Percentiles rank a stretch among this genome's conserved stretches.
These are phyloP conservation scores for Thraustotheca clavata DNA, from an alignment of 352 stramenopile genomes.

Conservation along the genomic window DNA sequence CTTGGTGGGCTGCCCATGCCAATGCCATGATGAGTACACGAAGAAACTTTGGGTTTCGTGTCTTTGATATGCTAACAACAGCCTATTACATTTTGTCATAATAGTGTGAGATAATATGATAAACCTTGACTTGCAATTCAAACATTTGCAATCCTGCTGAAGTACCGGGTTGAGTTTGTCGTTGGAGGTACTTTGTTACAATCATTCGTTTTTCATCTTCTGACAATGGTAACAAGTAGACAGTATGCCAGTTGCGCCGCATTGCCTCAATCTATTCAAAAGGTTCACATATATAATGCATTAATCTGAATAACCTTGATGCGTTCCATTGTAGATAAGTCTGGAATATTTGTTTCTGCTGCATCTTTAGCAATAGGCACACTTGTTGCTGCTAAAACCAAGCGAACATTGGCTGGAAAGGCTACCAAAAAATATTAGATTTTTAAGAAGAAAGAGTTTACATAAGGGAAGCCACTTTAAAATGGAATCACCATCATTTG, in stretches of 20 bases:
- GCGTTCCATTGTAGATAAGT: slow-evolving; percentile 68
- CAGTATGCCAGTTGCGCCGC: slow-evolving; percentile 61
- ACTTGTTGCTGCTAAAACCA: slow-evolving; percentile 69
- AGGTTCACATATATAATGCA: not conserved
- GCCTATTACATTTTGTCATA: slow-evolving; percentile 21
- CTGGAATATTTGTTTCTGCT: slow-evolving; percentile 24
- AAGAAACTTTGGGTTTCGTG: slow-evolving; percentile 48
- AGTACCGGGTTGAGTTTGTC: not conserved
- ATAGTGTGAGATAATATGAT: not conserved
- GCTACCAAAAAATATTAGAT: slow-evolving; percentile 7
- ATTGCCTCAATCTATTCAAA: slow-evolving; percentile 49
- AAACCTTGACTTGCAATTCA: slow-evolving; percentile 55
- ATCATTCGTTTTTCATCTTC: slow-evolving; percentile 54
- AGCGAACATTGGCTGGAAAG: slow-evolving; percentile 81
- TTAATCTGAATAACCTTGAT: slow-evolving; percentile 38
- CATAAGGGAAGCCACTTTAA: slow-evolving; percentile 85
- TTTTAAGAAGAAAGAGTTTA: not conserved
- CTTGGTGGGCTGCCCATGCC: slow-evolving; percentile 57
- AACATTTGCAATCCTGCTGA: slow-evolving; percentile 44
- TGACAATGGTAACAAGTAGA: slow-evolving; percentile 43
- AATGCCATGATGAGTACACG: slow-evolving; percentile 51
- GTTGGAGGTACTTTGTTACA: slow-evolving; percentile 51
- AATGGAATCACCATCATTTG: slow-evolving; percentile 80
- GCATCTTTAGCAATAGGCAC: not conserved
- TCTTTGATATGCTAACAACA: slow-evolving; percentile 44